Evolutionary conservation across 192 early-diverging fungal genomes (phyloP), one percentile per base, ranked within the genome.

Genomic region (Geranomyces variabilis): DNA sequence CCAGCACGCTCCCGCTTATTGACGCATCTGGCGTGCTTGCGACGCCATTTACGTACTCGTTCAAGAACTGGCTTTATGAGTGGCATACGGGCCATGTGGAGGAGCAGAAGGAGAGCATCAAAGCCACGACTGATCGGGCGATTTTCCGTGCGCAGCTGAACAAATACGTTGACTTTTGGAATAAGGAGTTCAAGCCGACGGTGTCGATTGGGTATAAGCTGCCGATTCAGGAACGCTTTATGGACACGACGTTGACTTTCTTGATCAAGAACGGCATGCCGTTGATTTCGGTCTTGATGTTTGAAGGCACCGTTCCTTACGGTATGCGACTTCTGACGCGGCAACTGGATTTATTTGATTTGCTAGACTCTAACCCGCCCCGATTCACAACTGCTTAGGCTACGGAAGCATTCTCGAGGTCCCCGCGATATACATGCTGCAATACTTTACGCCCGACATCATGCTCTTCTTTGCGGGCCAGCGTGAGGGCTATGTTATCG

Each of bases 41-140:
- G 26, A 57, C 7, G 10, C 55, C 55, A 15, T 57, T 57, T 17
- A 30, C 24, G 1, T 57, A 57, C 1, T 29, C 55, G 1, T 57
- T 57, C 55, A 57, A 57, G 30, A 57, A 57, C 55, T 57, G 55
- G 55, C 55, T 57, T 8, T 57, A 29, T 19, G 55, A 57, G 3
- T 57, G 30, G 26, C 26, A 57, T 12, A 29, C 55, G 4, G 55
- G 55, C 4, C 55, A 57, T 57, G 30, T 57, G 8, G 55, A 57
- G 55, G 26, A 57, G 55, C 55, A 57, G 19, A 57, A 57, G 55
- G 55, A 57, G 30, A 24, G 26, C 1, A 57, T 57, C 26, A 29
- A 24, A 12, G 55, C 30, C 19, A 57, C 55, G 55, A 30, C 55
- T 17, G 7, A 24, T 19, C 55, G 55, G 10, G 2, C 55, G 0